Percentiles rank a stretch among this genome's conserved stretches.
Evolutionary conservation across 495 filamentous ascomycete species (phyloP).

Genomic region (Hypoxylon intermedium): DNA sequence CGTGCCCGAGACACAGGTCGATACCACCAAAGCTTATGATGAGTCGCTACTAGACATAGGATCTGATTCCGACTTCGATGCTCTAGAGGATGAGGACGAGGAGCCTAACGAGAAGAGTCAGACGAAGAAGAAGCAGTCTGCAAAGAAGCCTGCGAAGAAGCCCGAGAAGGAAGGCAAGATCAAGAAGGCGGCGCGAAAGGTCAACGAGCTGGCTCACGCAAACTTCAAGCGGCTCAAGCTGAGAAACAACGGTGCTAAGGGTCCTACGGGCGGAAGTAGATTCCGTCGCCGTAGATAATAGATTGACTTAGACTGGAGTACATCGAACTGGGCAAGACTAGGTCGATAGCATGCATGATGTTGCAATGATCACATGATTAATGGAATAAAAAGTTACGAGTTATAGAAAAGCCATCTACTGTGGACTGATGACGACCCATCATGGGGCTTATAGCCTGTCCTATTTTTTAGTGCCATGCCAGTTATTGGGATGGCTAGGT

Average conservation of each 20-base stretch:
- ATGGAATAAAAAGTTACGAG: background rate
- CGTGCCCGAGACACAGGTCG: constrained; percentile 56
- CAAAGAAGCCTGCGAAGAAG: constrained; percentile 40
- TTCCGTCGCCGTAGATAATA: constrained; percentile 56
- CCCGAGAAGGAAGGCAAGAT: constrained; percentile 59
- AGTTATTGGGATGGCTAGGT: no score
- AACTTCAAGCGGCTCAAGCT: constrained; percentile 88
- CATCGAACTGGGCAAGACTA: background rate
- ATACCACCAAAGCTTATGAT: constrained; percentile 30
- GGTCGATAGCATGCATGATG: background rate
- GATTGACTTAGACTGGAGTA: background rate
- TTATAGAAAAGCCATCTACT: no score
- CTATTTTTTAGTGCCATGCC: no score
- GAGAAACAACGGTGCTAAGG: constrained; percentile 64
- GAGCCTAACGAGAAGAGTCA: constrained; percentile 46
- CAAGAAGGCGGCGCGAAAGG: constrained; percentile 68
- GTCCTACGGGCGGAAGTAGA: constrained; percentile 55
- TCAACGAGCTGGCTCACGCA: constrained; percentile 75
- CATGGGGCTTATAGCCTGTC: no score
- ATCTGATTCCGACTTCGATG: constrained; percentile 38
- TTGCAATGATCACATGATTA: background rate
- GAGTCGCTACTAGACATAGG: constrained; percentile 23
- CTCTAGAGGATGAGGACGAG: constrained; percentile 41
- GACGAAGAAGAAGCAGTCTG: constrained; percentile 40
- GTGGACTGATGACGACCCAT: no score